Conservation (phyloP, 2,329 filamentous ascomycete species). For the Rosellinia necatrix region DNA sequence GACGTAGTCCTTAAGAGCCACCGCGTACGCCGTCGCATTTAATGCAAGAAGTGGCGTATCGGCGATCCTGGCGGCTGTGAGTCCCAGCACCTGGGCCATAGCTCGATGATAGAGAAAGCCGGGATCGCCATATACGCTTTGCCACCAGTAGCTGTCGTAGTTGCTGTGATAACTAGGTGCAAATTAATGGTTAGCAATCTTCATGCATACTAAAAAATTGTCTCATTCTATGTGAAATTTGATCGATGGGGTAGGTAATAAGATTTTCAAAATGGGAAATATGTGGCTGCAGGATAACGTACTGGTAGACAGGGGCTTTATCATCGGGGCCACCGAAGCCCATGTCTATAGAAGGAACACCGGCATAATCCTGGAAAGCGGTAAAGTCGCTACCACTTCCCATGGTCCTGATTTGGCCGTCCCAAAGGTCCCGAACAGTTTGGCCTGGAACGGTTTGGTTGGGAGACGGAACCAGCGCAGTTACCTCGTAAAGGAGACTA, state of each 20-base stretch:
- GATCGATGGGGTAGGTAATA: neutral
- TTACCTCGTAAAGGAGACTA: slow-evolving; percentile 70
- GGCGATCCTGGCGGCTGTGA: slow-evolving; percentile 64
- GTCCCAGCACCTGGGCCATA: slow-evolving; percentile 67
- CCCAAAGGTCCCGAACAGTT: slow-evolving; percentile 72
- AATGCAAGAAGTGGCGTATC: slow-evolving; percentile 68
- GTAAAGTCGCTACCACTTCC: slow-evolving; percentile 77
- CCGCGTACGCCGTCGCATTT: slow-evolving; percentile 67
- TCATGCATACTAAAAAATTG: neutral
- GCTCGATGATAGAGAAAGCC: slow-evolving; percentile 69
- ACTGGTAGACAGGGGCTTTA: slow-evolving; percentile 66
- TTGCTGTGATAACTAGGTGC: slow-evolving; percentile 74
- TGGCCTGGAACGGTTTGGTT: slow-evolving; percentile 75
- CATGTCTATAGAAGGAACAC: slow-evolving; percentile 68
- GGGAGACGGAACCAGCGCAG: slow-evolving; percentile 66
- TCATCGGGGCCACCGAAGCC: slow-evolving; percentile 54
- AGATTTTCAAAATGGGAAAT: neutral
- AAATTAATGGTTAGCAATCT: slow-evolving; percentile 4
- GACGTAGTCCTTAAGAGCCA: slow-evolving; percentile 58
- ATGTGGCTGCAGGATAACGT: slow-evolving; percentile 1
- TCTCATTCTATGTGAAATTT: neutral
- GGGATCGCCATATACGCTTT: slow-evolving; percentile 77
- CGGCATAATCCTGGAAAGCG: slow-evolving; percentile 74
- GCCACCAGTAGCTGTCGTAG: slow-evolving; percentile 91
- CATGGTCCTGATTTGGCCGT: slow-evolving; percentile 65